These are phyloP conservation scores for Cadophora sp. DNA, from an alignment of 2,329 filamentous ascomycete genomes.

Conservation along the genomic window DNA sequence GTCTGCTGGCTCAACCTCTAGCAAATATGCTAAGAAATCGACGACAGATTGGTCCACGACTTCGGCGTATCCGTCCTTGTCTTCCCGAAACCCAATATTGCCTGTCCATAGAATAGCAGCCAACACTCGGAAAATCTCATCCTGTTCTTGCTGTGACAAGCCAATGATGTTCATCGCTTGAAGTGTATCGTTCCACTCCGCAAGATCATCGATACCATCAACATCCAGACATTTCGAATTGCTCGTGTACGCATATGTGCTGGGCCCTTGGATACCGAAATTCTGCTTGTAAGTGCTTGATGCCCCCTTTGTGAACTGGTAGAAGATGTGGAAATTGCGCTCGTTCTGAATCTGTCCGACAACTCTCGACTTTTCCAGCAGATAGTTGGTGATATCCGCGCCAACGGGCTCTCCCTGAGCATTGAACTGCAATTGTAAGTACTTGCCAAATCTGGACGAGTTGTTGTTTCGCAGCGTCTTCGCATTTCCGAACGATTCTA, in stretches of 20 bases:
- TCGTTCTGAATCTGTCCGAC: constrained; percentile 95
- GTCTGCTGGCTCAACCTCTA: constrained; percentile 83
- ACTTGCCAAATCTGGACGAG: constrained; percentile 97
- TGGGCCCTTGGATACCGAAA: constrained; percentile 91
- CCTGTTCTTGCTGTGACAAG: constrained; percentile 84
- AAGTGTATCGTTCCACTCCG: constrained; percentile 88
- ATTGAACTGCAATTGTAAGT: constrained; percentile 97
- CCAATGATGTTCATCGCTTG: constrained; percentile 97
- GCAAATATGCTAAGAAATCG: constrained; percentile 90
- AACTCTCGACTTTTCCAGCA: constrained; percentile 93
- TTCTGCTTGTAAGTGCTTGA: constrained; percentile 83
- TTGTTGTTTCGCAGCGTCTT: constrained; percentile 99
- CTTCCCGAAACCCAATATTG: constrained; percentile 90
- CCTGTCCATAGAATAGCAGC: constrained; percentile 92
- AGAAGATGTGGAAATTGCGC: constrained; percentile 99
- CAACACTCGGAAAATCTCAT: constrained; percentile 96
- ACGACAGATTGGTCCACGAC: constrained; percentile 90
- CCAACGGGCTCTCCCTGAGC: constrained; percentile 88
- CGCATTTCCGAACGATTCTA: constrained; percentile 98
- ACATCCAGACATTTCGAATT: constrained; percentile 95
- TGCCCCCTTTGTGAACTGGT: constrained; percentile 96
- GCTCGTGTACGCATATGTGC: constrained; percentile 93
- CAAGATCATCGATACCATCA: constrained; percentile 88
- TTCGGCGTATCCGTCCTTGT: constrained; percentile 85
- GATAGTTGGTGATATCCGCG: constrained; percentile 97